Evolutionary conservation across 805 yeast species (phyloP).

Genomic region (Kuraishia hungarica): DNA sequence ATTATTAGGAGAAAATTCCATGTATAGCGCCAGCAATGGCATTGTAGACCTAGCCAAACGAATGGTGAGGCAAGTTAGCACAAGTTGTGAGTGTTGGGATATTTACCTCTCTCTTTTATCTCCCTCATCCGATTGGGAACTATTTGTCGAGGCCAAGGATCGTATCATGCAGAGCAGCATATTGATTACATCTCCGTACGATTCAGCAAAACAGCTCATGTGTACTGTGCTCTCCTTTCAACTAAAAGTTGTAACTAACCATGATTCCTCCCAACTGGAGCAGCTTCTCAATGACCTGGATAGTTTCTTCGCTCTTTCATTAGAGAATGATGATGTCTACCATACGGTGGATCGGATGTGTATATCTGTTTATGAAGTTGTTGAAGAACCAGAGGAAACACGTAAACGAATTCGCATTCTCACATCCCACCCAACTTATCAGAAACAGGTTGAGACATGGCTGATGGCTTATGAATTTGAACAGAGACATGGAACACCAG

Average conservation of each 20-base stretch:
- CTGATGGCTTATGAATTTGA: conserved; percentile 33
- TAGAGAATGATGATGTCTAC: conserved; percentile 23
- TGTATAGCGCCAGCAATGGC: no score
- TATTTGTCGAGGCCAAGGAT: conserved; percentile 3
- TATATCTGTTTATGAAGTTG: conserved; percentile 23
- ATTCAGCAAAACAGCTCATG: background rate
- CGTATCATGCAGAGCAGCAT: background rate
- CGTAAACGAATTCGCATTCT: conserved; percentile 15
- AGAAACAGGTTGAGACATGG: conserved; percentile 39
- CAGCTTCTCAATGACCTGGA: conserved; percentile 11
- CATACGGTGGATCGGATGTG: conserved; percentile 37
- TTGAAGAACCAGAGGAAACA: conserved; percentile 22
- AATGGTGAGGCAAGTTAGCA: background rate
- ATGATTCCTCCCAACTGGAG: background rate
- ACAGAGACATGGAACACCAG: conserved; percentile 17
- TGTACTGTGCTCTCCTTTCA: background rate
- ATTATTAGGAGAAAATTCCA: background rate
- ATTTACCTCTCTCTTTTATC: conserved; percentile 2
- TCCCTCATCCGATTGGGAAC: conserved; percentile 6
- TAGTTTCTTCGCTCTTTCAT: conserved; percentile 17
- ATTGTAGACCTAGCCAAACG: background rate
- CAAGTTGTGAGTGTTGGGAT: background rate
- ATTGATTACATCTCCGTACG: background rate
- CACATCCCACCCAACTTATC: conserved; percentile 14
- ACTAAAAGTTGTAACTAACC: background rate